Evolutionary conservation across 1,284 basidiomycete genomes (phyloP).

Genomic region (Mycosarcoma maydis): DNA sequence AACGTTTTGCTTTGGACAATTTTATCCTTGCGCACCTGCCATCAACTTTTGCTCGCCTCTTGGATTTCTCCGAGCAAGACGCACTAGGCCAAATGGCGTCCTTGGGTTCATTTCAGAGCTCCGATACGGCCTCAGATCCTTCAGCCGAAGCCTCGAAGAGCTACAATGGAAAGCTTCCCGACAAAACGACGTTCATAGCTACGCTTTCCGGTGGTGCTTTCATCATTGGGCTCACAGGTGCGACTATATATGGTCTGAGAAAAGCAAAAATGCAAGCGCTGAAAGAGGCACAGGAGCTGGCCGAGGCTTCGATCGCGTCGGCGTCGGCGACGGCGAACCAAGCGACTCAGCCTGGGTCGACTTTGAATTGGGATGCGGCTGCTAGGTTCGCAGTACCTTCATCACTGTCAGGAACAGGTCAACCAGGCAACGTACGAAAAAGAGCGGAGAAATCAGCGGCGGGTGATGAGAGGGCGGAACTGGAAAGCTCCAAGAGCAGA

Average conservation of each 20-base stretch:
- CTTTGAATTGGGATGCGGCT: neutral
- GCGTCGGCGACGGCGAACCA: neutral
- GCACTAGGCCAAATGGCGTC: conserved; percentile 27
- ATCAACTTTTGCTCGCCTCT: no score
- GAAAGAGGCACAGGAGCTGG: conserved; percentile 37
- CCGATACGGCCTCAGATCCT: neutral
- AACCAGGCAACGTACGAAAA: neutral
- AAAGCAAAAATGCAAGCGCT: conserved; percentile 38
- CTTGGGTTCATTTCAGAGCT: neutral
- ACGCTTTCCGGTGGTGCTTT: conserved; percentile 43
- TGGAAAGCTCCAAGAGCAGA: conserved; percentile 1
- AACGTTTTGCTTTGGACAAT: neutral
- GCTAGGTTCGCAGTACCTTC: neutral
- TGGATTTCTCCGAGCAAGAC: no score
- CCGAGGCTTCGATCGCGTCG: conserved; percentile 5
- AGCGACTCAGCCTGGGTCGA: neutral
- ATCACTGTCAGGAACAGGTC: neutral
- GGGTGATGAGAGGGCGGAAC: neutral
- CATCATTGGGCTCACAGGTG: conserved; percentile 36
- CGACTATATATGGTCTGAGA: conserved; percentile 40
- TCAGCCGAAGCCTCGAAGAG: conserved; percentile 23
- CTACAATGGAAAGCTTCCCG: conserved; percentile 30
- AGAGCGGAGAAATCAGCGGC: neutral
- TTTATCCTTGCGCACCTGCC: neutral
- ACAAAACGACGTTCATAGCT: conserved; percentile 48